phyloP scores from a whole-genome alignment of 495 filamentous ascomycete genomes.

The Ramalina intermedia region DNA sequence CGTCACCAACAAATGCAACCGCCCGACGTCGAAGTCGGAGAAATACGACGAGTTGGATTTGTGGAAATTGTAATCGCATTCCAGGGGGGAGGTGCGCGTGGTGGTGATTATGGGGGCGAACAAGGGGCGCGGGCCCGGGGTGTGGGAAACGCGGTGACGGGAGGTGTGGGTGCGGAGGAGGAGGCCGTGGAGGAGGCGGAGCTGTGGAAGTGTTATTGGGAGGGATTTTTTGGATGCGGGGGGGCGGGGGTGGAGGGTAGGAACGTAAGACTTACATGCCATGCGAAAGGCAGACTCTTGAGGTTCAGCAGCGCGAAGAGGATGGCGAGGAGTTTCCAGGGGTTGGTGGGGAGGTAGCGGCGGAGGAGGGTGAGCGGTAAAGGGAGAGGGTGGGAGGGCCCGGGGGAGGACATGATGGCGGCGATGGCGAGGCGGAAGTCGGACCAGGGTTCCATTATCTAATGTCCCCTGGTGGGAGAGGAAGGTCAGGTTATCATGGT shows the following conservation, averaged over 20 bases:
- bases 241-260: constrained; percentile 28
- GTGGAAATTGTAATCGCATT: constrained; percentile 56
- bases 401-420: too few species aligned
- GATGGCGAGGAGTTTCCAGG: constrained; percentile 39
- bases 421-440: too few species aligned
- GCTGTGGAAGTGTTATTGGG: constrained; percentile 6
- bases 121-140: constrained; percentile 18
- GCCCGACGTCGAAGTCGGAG: constrained; percentile 54
- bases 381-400: too few species aligned
- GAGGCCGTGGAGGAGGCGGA: constrained; percentile 10
- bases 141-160: neutral
- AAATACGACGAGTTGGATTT: constrained; percentile 69
- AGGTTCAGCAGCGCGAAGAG: constrained; percentile 42
- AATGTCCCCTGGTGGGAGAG: too few species aligned
- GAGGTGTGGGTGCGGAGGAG: constrained; percentile 7
- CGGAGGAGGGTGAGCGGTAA: neutral
- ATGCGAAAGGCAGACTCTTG: constrained; percentile 46
- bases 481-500: too few species aligned
- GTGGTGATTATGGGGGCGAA: constrained; percentile 40
- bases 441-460: too few species aligned
- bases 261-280: constrained; percentile 59
- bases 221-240: constrained; percentile 15
- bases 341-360: neutral
- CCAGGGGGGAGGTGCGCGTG: constrained; percentile 33
- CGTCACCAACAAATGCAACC: constrained; percentile 45